phyloP scores from a whole-genome alignment of 2,329 filamentous ascomycete species.

The Aspergillus sojae region DNA sequence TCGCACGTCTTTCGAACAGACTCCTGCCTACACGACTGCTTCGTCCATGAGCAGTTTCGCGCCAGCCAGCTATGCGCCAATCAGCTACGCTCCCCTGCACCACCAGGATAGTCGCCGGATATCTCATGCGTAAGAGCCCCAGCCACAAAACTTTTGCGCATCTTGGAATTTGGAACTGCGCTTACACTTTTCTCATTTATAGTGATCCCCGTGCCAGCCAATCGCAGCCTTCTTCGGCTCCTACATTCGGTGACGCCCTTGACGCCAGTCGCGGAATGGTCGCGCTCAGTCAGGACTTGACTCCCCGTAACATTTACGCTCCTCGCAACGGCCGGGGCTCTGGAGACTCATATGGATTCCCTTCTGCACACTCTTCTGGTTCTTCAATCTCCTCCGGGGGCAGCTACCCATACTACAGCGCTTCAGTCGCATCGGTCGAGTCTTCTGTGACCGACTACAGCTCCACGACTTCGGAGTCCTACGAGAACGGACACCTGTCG shows the following conservation, averaged over 20 bases:
- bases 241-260: slow-evolving; percentile 83
- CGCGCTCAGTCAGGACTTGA: slow-evolving; percentile 89
- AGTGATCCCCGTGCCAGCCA: slow-evolving; percentile 40
- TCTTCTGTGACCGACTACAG: slow-evolving; percentile 91
- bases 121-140: slow-evolving; percentile 77
- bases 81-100: slow-evolving; percentile 71
- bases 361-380: slow-evolving; percentile 83
- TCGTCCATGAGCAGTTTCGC: slow-evolving; percentile 71
- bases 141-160: not conserved
- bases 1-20: slow-evolving; percentile 72
- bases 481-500: slow-evolving; percentile 72
- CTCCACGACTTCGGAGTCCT: slow-evolving; percentile 79
- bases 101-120: slow-evolving; percentile 66
- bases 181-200: slow-evolving; percentile 21
- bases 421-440: slow-evolving; percentile 69
- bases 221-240: slow-evolving; percentile 56
- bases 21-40: slow-evolving; percentile 67
- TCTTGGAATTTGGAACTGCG: not conserved
- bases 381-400: slow-evolving; percentile 86
- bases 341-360: slow-evolving; percentile 88
- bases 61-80: slow-evolving; percentile 72
- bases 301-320: slow-evolving; percentile 86
- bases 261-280: slow-evolving; percentile 95
- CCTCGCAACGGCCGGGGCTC: slow-evolving; percentile 69
- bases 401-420: slow-evolving; percentile 83